Conservation (phyloP, 176 grass and related monocot species). For the Dactylis glomerata region DNA sequence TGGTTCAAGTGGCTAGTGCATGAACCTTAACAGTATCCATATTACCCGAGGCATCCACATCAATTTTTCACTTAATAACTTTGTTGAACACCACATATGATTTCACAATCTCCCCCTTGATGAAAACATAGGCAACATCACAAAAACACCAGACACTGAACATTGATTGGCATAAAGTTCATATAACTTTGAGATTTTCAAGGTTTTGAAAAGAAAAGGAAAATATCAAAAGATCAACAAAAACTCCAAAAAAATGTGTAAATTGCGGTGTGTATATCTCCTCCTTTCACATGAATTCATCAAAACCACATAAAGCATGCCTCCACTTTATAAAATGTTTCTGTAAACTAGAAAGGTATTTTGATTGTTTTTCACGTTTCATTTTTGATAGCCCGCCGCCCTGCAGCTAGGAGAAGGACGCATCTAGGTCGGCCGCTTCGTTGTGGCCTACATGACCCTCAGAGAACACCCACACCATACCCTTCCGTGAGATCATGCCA, state of each 20-base stretch:
- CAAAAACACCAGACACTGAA: neutral
- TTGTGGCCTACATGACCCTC: too few relatives aligned
- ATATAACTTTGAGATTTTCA: neutral
- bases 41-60: neutral
- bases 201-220: neutral
- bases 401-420: too few relatives aligned
- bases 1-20: too few relatives aligned
- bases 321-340: too few relatives aligned
- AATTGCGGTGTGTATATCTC: neutral
- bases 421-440: too few relatives aligned
- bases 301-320: neutral
- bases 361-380: too few relatives aligned
- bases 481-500: too few relatives aligned
- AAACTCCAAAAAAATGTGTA: neutral
- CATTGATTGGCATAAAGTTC: neutral
- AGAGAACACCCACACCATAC: too few relatives aligned
- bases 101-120: neutral
- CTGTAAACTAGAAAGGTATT: too few relatives aligned
- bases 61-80: neutral
- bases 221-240: neutral
- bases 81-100: neutral
- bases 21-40: too few relatives aligned
- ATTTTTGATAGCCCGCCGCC: too few relatives aligned
- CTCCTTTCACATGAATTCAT: neutral
- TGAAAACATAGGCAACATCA: conserved; percentile 1